phyloP scores from a whole-genome alignment of 2,329 filamentous ascomycete genomes.

The Aspergillus arachidicola region DNA sequence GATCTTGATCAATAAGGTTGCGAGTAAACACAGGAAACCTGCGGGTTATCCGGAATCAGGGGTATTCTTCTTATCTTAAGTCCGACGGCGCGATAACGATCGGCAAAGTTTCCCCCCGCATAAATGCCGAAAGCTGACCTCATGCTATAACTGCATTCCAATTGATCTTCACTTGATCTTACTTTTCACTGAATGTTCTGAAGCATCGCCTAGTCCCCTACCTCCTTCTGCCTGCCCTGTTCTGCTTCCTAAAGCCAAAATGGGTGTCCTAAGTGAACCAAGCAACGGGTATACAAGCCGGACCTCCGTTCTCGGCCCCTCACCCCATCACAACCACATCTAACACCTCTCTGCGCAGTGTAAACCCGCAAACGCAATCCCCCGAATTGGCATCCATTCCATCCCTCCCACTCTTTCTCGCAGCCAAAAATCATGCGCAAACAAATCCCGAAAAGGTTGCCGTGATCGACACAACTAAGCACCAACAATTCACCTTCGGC shows the following conservation, averaged over 20 bases:
- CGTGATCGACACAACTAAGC: conserved; percentile 42
- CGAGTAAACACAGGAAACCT: too few species aligned
- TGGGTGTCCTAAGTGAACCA: not conserved
- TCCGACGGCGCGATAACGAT: not conserved
- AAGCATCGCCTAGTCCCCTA: not conserved
- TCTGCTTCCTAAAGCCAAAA: not conserved
- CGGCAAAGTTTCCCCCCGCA: not conserved
- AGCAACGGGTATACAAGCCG: not conserved
- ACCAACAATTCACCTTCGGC: conserved; percentile 42
- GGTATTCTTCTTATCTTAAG: not conserved
- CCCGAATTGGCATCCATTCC: conserved; percentile 33
- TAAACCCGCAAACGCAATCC: not conserved
- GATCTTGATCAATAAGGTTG: too few species aligned
- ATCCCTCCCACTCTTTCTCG: conserved; percentile 43
- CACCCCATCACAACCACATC: not conserved
- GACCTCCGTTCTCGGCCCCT: not conserved
- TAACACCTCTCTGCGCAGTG: not conserved
- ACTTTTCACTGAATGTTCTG: not conserved
- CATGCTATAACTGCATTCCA: not conserved
- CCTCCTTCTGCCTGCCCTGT: not conserved
- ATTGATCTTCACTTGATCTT: not conserved
- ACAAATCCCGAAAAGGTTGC: conserved; percentile 39
- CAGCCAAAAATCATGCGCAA: conserved; percentile 38
- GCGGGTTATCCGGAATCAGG: not conserved
- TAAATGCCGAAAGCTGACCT: not conserved